Evolutionary conservation across 768 basidiomycete genomes (phyloP).

Genomic region (Suillus paluster): DNA sequence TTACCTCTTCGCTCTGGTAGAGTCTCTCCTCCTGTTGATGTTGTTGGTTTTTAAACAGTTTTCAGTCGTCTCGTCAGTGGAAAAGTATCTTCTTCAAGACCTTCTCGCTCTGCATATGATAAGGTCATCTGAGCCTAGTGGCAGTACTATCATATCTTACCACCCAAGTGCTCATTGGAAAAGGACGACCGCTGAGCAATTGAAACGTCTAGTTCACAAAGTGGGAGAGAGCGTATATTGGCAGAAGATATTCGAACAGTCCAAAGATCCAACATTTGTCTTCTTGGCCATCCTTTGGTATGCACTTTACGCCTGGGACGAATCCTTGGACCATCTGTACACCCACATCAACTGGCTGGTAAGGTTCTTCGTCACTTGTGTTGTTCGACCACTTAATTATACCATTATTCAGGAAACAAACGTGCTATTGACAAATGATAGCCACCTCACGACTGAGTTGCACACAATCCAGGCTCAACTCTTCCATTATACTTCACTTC

Average conservation of each 20-base stretch:
- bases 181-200: constrained; percentile 31
- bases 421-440: constrained; percentile 42
- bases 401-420: constrained; percentile 44
- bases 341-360: constrained; percentile 56
- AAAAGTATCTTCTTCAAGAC: constrained; percentile 37
- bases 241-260: constrained; percentile 17
- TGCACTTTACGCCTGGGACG: constrained; percentile 58
- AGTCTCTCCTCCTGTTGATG: neutral
- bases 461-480: constrained; percentile 63
- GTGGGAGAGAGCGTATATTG: constrained; percentile 37
- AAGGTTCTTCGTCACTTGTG: constrained; percentile 2
- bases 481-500: constrained; percentile 58
- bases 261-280: constrained; percentile 52
- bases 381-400: neutral
- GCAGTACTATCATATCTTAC: constrained; percentile 40
- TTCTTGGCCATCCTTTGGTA: constrained; percentile 54
- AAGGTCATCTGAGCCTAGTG: constrained; percentile 25
- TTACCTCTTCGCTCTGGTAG: constrained; percentile 15
- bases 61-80: constrained; percentile 8
- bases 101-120: constrained; percentile 45
- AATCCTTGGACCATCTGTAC: constrained; percentile 56
- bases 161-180: constrained; percentile 31
- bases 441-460: constrained; percentile 52
- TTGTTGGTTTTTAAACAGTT: too few relatives aligned
- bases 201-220: constrained; percentile 34